Evolutionary conservation across 306 rosid genomes (phyloP).

Genomic region (Cicer yamashitae): DNA sequence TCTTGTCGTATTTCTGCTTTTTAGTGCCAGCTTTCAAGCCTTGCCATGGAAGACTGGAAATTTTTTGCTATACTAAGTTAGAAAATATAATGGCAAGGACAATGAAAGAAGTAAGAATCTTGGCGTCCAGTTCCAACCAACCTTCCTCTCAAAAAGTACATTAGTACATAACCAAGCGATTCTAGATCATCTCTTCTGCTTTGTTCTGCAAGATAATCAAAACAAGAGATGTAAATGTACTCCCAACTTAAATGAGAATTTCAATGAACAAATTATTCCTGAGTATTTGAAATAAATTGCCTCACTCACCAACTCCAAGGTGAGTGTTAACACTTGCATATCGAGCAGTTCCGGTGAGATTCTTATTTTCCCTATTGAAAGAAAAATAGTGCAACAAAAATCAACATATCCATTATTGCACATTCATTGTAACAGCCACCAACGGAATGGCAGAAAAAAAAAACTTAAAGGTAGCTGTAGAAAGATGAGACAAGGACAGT

Average conservation of each 20-base stretch:
- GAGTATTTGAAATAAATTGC: slow-evolving; percentile 35
- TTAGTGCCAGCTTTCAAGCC: slow-evolving; percentile 95
- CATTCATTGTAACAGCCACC: background rate
- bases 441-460: background rate
- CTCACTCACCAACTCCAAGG: slow-evolving; percentile 91
- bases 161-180: slow-evolving; percentile 96
- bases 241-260: background rate
- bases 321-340: slow-evolving; percentile 99
- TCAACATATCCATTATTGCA: background rate
- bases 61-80: slow-evolving; percentile 27
- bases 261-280: slow-evolving; percentile 23
- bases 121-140: slow-evolving; percentile 14
- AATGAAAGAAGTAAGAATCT: slow-evolving; percentile 5
- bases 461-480: slow-evolving; percentile 19
- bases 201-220: slow-evolving; percentile 72
- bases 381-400: slow-evolving; percentile 32
- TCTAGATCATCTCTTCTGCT: slow-evolving; percentile 99
- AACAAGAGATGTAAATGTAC: slow-evolving; percentile 5
- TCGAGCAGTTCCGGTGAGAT: slow-evolving; percentile 99
- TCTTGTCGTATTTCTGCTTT: slow-evolving; percentile 96
- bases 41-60: slow-evolving; percentile 98
- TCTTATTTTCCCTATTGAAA: slow-evolving; percentile 86
- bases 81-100: slow-evolving; percentile 28
- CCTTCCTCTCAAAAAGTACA: slow-evolving; percentile 99
- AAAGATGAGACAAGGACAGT: background rate